A percentile compares a stretch with the other conserved stretches of the same genome.
phyloP scores from a whole-genome alignment of 2,329 filamentous ascomycete species.

The Paecilomyces dactylethromorphus region DNA sequence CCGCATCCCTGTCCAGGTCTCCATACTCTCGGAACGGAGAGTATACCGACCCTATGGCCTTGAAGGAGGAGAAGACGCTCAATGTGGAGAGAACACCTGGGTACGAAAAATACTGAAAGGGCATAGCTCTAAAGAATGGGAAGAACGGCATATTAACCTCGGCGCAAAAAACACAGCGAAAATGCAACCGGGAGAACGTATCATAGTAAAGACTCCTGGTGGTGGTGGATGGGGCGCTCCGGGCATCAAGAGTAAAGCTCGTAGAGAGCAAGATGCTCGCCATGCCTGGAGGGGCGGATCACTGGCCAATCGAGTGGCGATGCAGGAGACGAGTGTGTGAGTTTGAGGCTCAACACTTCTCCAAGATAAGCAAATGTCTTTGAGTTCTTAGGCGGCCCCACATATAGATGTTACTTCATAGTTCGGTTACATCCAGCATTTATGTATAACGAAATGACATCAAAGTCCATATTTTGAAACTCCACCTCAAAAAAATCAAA shows the following conservation, averaged over 20 bases:
- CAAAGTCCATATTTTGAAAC: neutral
- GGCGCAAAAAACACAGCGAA: slow-evolving; percentile 25
- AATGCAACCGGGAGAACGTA: slow-evolving; percentile 30
- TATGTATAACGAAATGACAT: neutral
- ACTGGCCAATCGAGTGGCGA: slow-evolving; percentile 40
- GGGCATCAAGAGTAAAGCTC: slow-evolving; percentile 45
- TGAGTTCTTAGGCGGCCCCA: neutral
- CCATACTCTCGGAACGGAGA: slow-evolving; percentile 66
- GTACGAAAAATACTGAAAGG: slow-evolving; percentile 59
- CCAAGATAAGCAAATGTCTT: neutral
- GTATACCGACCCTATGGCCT: slow-evolving; percentile 73
- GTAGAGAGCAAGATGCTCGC: slow-evolving; percentile 51
- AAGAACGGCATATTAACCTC: slow-evolving; percentile 19
- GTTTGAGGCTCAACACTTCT: neutral
- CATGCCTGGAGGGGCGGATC: slow-evolving; percentile 55
- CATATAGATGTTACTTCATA: neutral
- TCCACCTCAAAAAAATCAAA: neutral
- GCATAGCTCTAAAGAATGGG: slow-evolving; percentile 5
- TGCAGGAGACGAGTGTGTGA: slow-evolving; percentile 45
- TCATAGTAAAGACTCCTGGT: slow-evolving; percentile 32
- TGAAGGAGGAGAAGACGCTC: slow-evolving; percentile 68
- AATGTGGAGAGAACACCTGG: slow-evolving; percentile 79
- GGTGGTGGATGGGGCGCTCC: slow-evolving; percentile 39
- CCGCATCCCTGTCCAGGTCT: slow-evolving; percentile 67
- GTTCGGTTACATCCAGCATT: neutral